Evolutionary conservation across 441 rosid species (phyloP).

Genomic region (Eruca vesicaria): DNA sequence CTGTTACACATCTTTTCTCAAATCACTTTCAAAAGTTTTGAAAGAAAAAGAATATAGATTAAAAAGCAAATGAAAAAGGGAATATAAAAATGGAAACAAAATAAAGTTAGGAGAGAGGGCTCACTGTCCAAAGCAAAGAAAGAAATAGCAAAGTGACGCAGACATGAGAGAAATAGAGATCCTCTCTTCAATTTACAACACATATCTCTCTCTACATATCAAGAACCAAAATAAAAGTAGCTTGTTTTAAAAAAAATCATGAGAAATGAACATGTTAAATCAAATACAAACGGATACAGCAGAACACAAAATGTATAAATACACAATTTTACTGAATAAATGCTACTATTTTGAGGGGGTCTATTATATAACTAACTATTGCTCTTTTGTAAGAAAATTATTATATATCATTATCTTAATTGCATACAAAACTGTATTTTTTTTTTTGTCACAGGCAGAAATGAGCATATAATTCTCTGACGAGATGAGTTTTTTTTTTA

Average conservation of each 20-base stretch:
- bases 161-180: conserved; percentile 34
- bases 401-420: neutral
- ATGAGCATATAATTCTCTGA: neutral
- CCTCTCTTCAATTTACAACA: conserved; percentile 36
- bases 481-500: neutral
- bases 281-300: neutral
- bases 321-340: neutral
- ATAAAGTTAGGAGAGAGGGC: conserved; percentile 39
- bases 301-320: neutral
- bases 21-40: conserved; percentile 16
- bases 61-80: conserved; percentile 2
- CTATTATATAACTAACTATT: neutral
- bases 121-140: conserved; percentile 40
- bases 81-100: conserved; percentile 24
- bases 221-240: neutral
- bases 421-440: neutral
- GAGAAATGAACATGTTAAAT: neutral
- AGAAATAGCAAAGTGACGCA: conserved; percentile 39
- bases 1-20: neutral
- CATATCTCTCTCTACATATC: conserved; percentile 12
- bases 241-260: neutral
- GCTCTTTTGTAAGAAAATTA: neutral
- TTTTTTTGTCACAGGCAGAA: neutral
- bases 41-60: conserved; percentile 11
- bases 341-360: neutral